Evolutionary conservation across 2,329 filamentous ascomycete genomes (phyloP).

Genomic region (Sporothrix humicola): DNA sequence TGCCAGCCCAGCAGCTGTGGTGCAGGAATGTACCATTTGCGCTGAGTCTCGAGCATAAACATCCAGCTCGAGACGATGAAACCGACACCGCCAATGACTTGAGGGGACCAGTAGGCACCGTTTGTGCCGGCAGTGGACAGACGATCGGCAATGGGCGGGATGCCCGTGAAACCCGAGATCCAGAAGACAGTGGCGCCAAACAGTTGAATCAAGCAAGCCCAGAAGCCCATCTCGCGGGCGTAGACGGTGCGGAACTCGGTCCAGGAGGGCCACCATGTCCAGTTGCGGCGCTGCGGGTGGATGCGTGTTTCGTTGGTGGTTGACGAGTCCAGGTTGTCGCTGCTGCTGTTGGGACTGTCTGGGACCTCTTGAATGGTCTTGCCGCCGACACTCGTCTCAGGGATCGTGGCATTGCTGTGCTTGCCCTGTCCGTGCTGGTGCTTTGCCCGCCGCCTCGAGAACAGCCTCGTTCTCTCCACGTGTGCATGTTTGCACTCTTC

Average conservation of each 20-base stretch:
- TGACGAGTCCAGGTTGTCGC: neutral
- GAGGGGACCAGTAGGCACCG: constrained; percentile 66
- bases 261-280: constrained; percentile 66
- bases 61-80: constrained; percentile 64
- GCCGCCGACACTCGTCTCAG: neutral
- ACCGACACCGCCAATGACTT: constrained; percentile 66
- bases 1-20: constrained; percentile 67
- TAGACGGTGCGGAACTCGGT: constrained; percentile 65
- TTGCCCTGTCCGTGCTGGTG: constrained; percentile 14
- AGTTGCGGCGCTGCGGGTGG: constrained; percentile 44
- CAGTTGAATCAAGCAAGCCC: constrained; percentile 63
- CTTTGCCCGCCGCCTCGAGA: neutral
- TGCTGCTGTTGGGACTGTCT: constrained; percentile 16
- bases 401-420: neutral
- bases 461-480: constrained; percentile 22
- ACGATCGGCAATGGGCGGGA: constrained; percentile 61
- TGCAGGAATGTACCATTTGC: constrained; percentile 66
- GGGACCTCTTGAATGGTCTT: neutral
- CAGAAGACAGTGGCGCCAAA: constrained; percentile 67
- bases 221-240: constrained; percentile 65
- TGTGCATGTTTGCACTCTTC: constrained; percentile 34
- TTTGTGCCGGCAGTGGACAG: constrained; percentile 55
- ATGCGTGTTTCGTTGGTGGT: neutral
- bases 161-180: constrained; percentile 64
- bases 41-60: constrained; percentile 71